A percentile compares a stretch with the other conserved stretches of the same genome.
Evolutionary conservation across 2,329 filamentous ascomycete genomes (phyloP).

Genomic region (Microascus cirrosus): DNA sequence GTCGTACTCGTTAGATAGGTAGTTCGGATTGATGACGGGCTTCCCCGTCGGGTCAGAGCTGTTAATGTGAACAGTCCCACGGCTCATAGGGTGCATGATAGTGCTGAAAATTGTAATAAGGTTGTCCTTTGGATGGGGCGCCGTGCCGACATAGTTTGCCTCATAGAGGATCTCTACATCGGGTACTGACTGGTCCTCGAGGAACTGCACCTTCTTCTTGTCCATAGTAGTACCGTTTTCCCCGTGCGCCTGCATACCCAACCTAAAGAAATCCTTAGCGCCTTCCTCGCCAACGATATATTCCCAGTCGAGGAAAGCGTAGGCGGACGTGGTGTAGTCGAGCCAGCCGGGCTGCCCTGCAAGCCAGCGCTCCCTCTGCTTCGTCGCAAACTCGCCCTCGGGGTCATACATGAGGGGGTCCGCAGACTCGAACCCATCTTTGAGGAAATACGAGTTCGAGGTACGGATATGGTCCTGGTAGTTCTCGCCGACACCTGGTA

Average conservation of each 20-base stretch:
- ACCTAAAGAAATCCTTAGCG: conserved; percentile 12
- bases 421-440: conserved; percentile 14
- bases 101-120: conserved; percentile 40
- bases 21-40: conserved; percentile 19
- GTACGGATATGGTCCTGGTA: conserved; percentile 31
- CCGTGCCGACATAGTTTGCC: conserved; percentile 16
- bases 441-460: conserved; percentile 19
- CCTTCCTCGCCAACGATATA: conserved; percentile 20
- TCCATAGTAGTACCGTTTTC: conserved; percentile 19
- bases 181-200: conserved; percentile 16
- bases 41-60: conserved; percentile 19
- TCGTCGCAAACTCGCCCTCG: conserved; percentile 3
- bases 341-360: conserved; percentile 19
- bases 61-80: conserved; percentile 46
- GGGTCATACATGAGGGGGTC: conserved; percentile 19
- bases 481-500: conserved; percentile 34
- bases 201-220: conserved; percentile 25
- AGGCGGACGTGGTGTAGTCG: conserved; percentile 26
- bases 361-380: not conserved
- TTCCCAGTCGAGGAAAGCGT: conserved; percentile 28
- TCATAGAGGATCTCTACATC: conserved; percentile 17
- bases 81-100: conserved; percentile 49
- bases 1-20: conserved; percentile 2
- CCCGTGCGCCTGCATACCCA: conserved; percentile 19
- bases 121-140: conserved; percentile 11